Conservation (phyloP, 148 eudicot species). For the Nyssa sinensis region DNA sequence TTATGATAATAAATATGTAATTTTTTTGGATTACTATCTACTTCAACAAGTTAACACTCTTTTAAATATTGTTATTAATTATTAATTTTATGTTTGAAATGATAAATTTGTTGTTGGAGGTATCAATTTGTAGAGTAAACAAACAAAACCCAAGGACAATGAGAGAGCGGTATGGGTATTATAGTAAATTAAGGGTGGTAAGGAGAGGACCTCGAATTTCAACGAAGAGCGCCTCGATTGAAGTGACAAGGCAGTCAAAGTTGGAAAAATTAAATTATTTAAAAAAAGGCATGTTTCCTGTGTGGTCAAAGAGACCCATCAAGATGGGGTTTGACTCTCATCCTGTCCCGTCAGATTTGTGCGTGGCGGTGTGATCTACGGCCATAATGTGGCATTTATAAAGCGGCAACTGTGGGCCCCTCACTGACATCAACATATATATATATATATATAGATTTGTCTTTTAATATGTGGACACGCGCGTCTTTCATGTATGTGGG, state of each 20-base stretch:
- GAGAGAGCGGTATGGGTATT: background rate
- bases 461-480: no score
- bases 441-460: no score
- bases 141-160: no score
- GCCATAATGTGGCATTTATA: background rate
- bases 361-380: no score
- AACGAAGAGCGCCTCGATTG: conserved; percentile 52
- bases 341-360: conserved; percentile 18
- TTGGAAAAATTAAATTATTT: conserved; percentile 3
- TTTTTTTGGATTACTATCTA: no score
- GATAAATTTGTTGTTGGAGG: no score
- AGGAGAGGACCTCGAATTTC: conserved; percentile 26
- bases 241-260: conserved; percentile 53
- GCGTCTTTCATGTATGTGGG: no score
- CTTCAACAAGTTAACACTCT: no score
- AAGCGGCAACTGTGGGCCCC: conserved; percentile 10
- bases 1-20: no score
- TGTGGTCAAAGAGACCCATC: conserved; percentile 38
- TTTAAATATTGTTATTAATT: no score
- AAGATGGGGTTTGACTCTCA: conserved; percentile 28
- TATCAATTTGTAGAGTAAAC: background rate
- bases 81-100: no score
- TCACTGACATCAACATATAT: conserved; percentile 18
- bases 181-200: background rate
- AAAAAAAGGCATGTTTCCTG: conserved; percentile 13